Percentiles rank a stretch among this genome's conserved stretches.
These are phyloP conservation scores for Hypoxylon sp. DNA, from an alignment of 2,329 filamentous ascomycete genomes.

Conservation along the genomic window DNA sequence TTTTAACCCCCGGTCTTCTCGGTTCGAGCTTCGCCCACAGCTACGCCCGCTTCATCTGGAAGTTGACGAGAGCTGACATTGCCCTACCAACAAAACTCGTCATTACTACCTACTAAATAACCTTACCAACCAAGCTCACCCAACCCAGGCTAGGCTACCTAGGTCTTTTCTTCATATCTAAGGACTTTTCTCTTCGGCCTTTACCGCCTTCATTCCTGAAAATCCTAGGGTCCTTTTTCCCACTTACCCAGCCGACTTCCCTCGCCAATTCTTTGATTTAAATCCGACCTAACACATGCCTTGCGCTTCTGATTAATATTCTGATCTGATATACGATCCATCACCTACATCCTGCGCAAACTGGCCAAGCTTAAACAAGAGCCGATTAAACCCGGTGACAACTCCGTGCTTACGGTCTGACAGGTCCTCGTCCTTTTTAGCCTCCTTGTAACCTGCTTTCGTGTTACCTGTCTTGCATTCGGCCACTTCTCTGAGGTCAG, in stretches of 20 bases:
- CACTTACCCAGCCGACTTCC: constrained; percentile 25
- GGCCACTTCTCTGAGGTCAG: constrained; percentile 39
- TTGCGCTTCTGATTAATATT: constrained; percentile 34
- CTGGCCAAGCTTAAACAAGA: constrained; percentile 42
- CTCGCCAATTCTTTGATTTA: constrained; percentile 21
- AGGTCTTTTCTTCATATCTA: constrained; percentile 28
- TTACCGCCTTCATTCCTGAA: constrained; percentile 42
- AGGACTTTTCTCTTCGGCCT: constrained; percentile 28
- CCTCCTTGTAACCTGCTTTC: constrained; percentile 34
- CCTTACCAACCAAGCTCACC: constrained; percentile 39
- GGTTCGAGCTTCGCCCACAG: constrained; percentile 42
- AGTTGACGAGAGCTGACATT: constrained; percentile 38
- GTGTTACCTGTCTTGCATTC: constrained; percentile 37
- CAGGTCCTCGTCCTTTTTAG: constrained; percentile 45
- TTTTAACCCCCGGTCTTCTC: constrained; percentile 34
- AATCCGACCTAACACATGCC: constrained; percentile 17
- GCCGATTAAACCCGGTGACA: constrained; percentile 48
- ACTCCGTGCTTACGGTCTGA: constrained; percentile 48
- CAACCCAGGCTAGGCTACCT: constrained; percentile 41
- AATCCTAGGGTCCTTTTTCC: constrained; percentile 30
- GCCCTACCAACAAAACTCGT: constrained; percentile 30
- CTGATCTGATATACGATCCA: constrained; percentile 47
- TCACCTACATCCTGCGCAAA: constrained; percentile 45
- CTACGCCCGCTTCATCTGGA: constrained; percentile 44
- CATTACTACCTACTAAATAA: constrained; percentile 22